Conservation (phyloP, 306 rosid species). For the Begonia loranthoides region DNA sequence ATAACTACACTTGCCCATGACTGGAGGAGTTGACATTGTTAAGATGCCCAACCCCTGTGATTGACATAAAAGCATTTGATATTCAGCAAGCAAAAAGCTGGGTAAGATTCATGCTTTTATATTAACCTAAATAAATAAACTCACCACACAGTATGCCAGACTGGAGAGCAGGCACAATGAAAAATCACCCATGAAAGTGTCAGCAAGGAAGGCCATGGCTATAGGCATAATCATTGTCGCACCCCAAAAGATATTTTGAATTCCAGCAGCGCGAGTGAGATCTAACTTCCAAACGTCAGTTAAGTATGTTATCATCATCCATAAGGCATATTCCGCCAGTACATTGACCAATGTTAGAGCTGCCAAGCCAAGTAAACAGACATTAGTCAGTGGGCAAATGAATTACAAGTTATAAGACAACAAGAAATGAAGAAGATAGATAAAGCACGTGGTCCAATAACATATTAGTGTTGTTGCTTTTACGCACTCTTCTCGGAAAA, state of each 20-base stretch:
- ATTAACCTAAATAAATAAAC: background rate
- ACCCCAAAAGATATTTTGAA: constrained; percentile 12
- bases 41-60: constrained; percentile 15
- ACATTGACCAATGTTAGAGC: constrained; percentile 4
- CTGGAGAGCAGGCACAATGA: constrained; percentile 9
- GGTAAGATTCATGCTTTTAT: no score
- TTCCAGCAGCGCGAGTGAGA: constrained; percentile 10
- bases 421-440: no score
- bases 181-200: constrained; percentile 10
- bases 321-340: background rate
- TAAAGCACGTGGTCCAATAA: no score
- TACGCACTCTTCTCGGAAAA: no score
- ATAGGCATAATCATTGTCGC: constrained; percentile 4
- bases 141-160: constrained; percentile 7
- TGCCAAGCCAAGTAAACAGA: background rate
- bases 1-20: constrained; percentile 8
- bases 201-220: constrained; percentile 10
- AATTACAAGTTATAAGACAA: no score
- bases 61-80: background rate
- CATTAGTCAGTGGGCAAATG: no score
- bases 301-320: constrained; percentile 11
- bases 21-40: constrained; percentile 20
- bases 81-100: no score
- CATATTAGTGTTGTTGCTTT: no score
- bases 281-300: constrained; percentile 11